Evolutionary conservation across 179 eudicot genomes (phyloP), one percentile per base, ranked within the genome.

Genomic region (Silene coronaria): DNA sequence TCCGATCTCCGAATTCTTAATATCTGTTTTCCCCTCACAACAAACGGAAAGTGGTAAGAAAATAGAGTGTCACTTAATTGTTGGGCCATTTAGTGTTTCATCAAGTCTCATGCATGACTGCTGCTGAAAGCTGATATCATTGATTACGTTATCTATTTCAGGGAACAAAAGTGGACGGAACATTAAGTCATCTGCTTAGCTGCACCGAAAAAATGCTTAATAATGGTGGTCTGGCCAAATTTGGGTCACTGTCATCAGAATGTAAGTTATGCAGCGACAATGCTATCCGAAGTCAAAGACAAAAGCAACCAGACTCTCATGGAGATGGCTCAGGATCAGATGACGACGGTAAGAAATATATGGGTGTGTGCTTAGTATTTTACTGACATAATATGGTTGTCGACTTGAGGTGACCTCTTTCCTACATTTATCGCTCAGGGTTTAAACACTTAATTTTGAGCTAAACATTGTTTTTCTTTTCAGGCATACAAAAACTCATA

Each of bases 161-260:
- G 95, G 74, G 67, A 74, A 74, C 82, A 80, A 36, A 77, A 72
- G 70, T 84, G 77, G 92, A 85, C 17, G 80, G 86, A 75, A 86
- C 97, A 74, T 65, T 89, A 75, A 85, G 87, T 75, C 90, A 92
- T 81, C 81, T 95, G 53, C 85, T 89, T 65, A 48, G 72, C 72
- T 86, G 91, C 74, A 75, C 85, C 53, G 82, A 83, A 61, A 82
- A 80, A 67, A 5, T 86, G 72, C 72, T 90, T 67, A 77, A 63
- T 78, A 75, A 61, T 38, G 85, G 79, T 26, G 79, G 76, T 75
- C 71, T 74, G 38, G 82, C 82, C 59, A 88, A 82, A 46, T 77
- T 84, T 67, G 79, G 83, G 32, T 60, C 85, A 73, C 36, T 79
- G 68, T 76, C 76, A 32, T 75, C 85, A 70, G 82, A 75, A 42